Evolutionary conservation across 768 basidiomycete genomes (phyloP).

Genomic region (Tubosaeta brunneosetosa): DNA sequence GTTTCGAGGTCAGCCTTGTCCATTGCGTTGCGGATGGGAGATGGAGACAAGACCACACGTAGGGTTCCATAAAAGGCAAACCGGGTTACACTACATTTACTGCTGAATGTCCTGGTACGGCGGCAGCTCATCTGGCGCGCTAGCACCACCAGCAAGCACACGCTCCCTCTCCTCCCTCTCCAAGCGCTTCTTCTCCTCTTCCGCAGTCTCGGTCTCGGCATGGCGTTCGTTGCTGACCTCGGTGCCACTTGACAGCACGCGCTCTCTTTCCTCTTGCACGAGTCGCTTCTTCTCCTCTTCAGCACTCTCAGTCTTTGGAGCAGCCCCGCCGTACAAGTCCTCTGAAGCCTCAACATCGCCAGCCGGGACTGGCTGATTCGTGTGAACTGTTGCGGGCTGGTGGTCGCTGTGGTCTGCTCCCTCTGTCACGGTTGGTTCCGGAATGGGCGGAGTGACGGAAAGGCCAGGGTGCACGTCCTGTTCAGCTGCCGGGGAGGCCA

Average conservation of each 20-base stretch:
- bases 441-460: conserved; percentile 42
- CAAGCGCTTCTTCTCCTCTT: conserved; percentile 59
- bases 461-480: conserved; percentile 31
- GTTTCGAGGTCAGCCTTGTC: conserved; percentile 79
- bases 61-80: conserved; percentile 21
- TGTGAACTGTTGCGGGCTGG: conserved; percentile 27
- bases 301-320: conserved; percentile 43
- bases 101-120: conserved; percentile 40
- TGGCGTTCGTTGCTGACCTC: neutral
- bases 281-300: conserved; percentile 67
- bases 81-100: conserved; percentile 1
- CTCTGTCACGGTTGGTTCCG: conserved; percentile 10
- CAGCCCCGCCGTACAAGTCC: conserved; percentile 28
- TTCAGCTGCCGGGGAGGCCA: conserved; percentile 34
- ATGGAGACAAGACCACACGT: neutral
- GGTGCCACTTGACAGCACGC: conserved; percentile 30
- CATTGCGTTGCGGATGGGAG: conserved; percentile 14
- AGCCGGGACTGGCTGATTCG: conserved; percentile 34
- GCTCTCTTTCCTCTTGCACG: conserved; percentile 49
- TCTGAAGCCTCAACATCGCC: conserved; percentile 46
- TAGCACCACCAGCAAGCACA: conserved; percentile 29
- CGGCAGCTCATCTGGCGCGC: conserved; percentile 33
- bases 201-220: conserved; percentile 42
- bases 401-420: conserved; percentile 8
- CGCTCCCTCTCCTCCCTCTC: conserved; percentile 67